Evolutionary conservation across 2,329 filamentous ascomycete species (phyloP).

Genomic region (Colletotrichum lentis): DNA sequence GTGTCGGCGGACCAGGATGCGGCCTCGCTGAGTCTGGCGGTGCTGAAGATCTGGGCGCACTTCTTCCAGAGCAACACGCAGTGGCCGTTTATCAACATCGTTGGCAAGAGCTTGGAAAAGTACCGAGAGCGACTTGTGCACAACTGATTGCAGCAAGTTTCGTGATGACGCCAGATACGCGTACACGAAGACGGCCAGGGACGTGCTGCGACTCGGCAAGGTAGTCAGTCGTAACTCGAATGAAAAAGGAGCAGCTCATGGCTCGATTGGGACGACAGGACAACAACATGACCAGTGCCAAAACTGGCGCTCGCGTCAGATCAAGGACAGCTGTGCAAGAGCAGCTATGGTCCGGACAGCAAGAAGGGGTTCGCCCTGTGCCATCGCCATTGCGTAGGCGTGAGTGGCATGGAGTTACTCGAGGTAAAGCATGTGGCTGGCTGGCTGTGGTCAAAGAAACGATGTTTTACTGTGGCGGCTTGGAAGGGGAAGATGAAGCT

Average conservation of each 20-base stretch:
- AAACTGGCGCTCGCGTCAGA: slow-evolving; percentile 38
- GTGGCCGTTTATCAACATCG: slow-evolving; percentile 58
- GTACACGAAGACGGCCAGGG: not conserved
- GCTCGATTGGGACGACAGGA: too few relatives aligned
- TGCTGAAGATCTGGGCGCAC: slow-evolving; percentile 56
- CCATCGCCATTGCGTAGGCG: not conserved
- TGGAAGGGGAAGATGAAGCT: too few relatives aligned
- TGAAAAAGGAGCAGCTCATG: not conserved
- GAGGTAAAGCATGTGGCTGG: not conserved
- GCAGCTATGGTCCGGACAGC: not conserved
- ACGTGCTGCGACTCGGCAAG: too few relatives aligned
- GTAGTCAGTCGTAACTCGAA: too few relatives aligned
- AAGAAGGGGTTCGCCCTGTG: too few relatives aligned
- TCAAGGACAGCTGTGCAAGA: not conserved
- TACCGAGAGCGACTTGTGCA: slow-evolving; percentile 45
- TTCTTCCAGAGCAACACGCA: slow-evolving; percentile 59
- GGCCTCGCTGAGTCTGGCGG: slow-evolving; percentile 48
- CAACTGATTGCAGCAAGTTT: not conserved
- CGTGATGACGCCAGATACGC: not conserved
- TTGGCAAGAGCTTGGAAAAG: slow-evolving; percentile 52
- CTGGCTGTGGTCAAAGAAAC: not conserved
- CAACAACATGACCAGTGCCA: not conserved
- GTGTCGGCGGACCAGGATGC: slow-evolving; percentile 41
- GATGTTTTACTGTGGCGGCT: not conserved
- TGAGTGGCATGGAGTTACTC: not conserved